These are phyloP conservation scores for Thalassiosira hispida DNA, from an alignment of 352 stramenopile species.

Conservation along the genomic window DNA sequence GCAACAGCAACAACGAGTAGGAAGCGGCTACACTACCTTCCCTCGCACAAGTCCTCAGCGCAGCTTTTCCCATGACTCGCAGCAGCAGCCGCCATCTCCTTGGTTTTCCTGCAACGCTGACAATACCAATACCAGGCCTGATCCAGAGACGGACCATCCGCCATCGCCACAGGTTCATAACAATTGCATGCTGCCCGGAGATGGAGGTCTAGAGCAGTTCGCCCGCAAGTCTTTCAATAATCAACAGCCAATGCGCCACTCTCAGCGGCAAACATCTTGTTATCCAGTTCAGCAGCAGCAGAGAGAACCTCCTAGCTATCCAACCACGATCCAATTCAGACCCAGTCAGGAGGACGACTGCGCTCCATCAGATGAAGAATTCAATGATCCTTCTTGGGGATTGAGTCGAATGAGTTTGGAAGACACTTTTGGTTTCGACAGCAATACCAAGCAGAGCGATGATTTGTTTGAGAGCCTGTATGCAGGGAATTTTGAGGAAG, in stretches of 20 bases:
- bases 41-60: background rate
- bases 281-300: constrained; percentile 2
- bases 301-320: constrained; percentile 10
- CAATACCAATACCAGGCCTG: background rate
- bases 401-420: constrained; percentile 5
- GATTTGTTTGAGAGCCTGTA: constrained; percentile 22
- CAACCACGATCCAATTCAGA: constrained; percentile 21
- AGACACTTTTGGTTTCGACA: constrained; percentile 20
- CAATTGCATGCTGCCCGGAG: constrained; percentile 1
- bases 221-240: too few relatives aligned
- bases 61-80: background rate
- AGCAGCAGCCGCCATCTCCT: background rate
- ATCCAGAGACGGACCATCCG: background rate
- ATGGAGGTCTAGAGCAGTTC: background rate
- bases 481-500: background rate
- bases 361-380: constrained; percentile 20
- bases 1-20: constrained; percentile 4
- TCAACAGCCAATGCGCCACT: too few relatives aligned
- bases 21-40: constrained; percentile 4
- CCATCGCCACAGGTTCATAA: constrained; percentile 2
- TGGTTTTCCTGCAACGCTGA: constrained; percentile 14
- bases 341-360: constrained; percentile 4
- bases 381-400: background rate
- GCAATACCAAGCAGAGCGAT: constrained; percentile 18
- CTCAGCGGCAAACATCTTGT: background rate